phyloP scores from a whole-genome alignment of 2,329 filamentous ascomycete species.

The Samsoniella hepiali region DNA sequence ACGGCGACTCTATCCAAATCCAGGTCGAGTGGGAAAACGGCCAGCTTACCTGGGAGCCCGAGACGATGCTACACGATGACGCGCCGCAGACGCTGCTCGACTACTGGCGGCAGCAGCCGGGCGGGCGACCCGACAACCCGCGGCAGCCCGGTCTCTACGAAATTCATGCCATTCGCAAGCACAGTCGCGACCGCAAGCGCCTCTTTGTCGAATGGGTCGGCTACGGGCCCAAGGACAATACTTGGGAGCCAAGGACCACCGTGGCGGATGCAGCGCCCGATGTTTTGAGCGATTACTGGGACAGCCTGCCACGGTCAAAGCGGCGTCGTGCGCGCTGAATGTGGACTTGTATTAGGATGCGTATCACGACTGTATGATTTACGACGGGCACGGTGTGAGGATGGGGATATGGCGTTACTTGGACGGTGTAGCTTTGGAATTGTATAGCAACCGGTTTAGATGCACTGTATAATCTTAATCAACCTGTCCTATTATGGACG shows the following conservation, averaged over 20 bases:
- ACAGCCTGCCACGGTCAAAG: slow-evolving; percentile 11
- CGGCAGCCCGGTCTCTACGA: slow-evolving; percentile 30
- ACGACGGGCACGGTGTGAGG: background rate
- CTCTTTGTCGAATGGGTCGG: slow-evolving; percentile 38
- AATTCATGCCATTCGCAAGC: slow-evolving; percentile 33
- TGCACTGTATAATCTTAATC: too few species aligned
- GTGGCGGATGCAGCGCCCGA: slow-evolving; percentile 29
- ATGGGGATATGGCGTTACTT: background rate
- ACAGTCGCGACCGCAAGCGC: slow-evolving; percentile 28
- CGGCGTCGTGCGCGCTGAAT: background rate
- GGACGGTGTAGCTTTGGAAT: background rate
- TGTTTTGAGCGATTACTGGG: slow-evolving; percentile 30
- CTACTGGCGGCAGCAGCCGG: slow-evolving; percentile 30
- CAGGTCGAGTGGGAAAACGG: slow-evolving; percentile 40
- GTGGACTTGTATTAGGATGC: background rate
- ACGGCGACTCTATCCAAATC: slow-evolving; percentile 29
- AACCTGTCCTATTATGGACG: too few species aligned
- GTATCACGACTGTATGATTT: background rate
- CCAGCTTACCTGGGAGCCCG: slow-evolving; percentile 34
- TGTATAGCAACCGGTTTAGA: too few species aligned
- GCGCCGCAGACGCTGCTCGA: slow-evolving; percentile 30
- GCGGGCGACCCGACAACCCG: slow-evolving; percentile 34
- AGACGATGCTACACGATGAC: slow-evolving; percentile 33
- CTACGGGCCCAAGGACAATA: slow-evolving; percentile 28
- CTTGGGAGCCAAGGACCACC: slow-evolving; percentile 29